Evolutionary conservation across 129 eudicot genomes (phyloP), one percentile per base, ranked within the genome.

Genomic region (Tagetes patula): DNA sequence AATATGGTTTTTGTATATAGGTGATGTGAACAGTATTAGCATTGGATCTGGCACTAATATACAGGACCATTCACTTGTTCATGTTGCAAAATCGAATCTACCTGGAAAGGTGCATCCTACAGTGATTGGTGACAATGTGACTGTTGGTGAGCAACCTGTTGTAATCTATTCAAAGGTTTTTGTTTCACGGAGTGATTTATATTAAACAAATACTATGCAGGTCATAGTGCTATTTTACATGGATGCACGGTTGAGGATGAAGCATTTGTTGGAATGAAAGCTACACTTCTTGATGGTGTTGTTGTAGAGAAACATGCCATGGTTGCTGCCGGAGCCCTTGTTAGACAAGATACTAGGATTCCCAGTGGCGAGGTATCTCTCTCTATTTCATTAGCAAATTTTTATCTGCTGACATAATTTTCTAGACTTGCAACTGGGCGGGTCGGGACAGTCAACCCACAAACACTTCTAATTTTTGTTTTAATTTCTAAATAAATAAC

Each of bases 271-370:
- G 90, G 90, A 52, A 85, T 88, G 88, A 86, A 88, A 46, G 90
- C 88, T 6, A 85, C 79, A 53, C 81, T 88, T 65, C 95, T 88
- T 61, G 95, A 88, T 71, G 91, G 95, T 46, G 95, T 83, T 0
- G 83, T 85, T 42, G 84, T 88, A 46, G 90, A 88, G 80, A 88
- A 85, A 74, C 81, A 85, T 73, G 86, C 79, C 59, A 88, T 88
- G 90, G 91, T 88, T 75, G 91, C 95, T 73, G 91, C 88, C 42
- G 95, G 95, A 46, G 85, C 90, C 37, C 95, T 88, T 54, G 95
- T 88, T 67, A 83, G 85, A 72, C 88, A 85, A 83, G 84, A 77
- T 58, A 88, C 91, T 0, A 72, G 80, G 77, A 81, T 88, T 71
- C 95, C 88, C 46, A 41, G 38, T 81, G 88, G 95, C 68, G 95